Evolutionary conservation across 2,329 filamentous ascomycete genomes (phyloP), one percentile per base, ranked within the genome.

Genomic region (Mariannaea sp.): DNA sequence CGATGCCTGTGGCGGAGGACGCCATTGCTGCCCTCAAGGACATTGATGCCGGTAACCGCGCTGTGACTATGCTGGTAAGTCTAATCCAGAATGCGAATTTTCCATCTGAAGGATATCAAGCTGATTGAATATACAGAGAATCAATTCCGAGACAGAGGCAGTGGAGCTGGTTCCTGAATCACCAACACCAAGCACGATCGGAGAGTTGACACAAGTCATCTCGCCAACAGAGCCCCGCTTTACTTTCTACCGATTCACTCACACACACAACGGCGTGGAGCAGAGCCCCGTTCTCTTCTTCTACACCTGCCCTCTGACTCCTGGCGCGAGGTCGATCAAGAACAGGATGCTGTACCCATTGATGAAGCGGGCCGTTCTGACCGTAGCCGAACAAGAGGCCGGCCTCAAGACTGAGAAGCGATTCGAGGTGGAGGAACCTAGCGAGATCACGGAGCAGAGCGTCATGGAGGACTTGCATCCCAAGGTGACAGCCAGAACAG

Each of bases 311-410:
- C 90, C 90, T 1, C 76, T 81, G 7, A 80, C 86, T 4, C 74
- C 82, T 0, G 81, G 77, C 22, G 84, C 80, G 46, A 89, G 86
- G 73, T 77, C 82, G 46, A 89, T 94, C 75, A 92, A 90, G 75
- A 87, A 89, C 73, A 81, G 89, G 59, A 95, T 95, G 90, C 73
- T 94, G 67, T 94, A 94, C 70, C 89, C 90, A 27, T 75, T 86
- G 20, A 86, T 86, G 76, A 86, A 86, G 73, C 77, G 82, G 9
- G 81, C 83, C 19, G 87, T 90, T 3, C 76, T 92, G 24, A 73
- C 77, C n/a, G 70, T 86, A 27, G 89, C 89, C 14, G 82, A 86
- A 64, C 74, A 73, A 29, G 83, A 90, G 60, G 86, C 83, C 1
- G 86, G 85, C 0, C 67, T 93, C 44, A 78, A 76, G 51, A 75